Conservation (phyloP, 495 filamentous ascomycete genomes). For the Neurospora sublineolata region DNA sequence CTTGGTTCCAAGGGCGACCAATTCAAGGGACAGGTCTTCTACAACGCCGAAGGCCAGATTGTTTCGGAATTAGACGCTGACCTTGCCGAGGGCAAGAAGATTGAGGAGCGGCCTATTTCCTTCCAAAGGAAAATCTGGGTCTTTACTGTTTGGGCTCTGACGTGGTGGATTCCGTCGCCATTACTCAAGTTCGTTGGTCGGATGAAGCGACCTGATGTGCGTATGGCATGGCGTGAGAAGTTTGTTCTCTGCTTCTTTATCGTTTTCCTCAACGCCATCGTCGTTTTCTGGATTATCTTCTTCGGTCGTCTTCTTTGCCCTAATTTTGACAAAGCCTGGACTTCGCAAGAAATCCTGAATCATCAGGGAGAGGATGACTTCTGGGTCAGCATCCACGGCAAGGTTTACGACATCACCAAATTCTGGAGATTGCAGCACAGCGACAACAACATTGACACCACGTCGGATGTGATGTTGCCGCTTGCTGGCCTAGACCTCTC, state of each 20-base stretch:
- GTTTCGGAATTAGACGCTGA: constrained; percentile 56
- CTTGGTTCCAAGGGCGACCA: constrained; percentile 78
- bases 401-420: constrained; percentile 82
- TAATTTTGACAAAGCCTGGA: constrained; percentile 86
- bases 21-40: constrained; percentile 58
- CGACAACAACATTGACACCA: constrained; percentile 49
- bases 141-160: constrained; percentile 67
- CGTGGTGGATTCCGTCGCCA: constrained; percentile 93
- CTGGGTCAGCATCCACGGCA: constrained; percentile 78
- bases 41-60: constrained; percentile 48
- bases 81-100: constrained; percentile 59
- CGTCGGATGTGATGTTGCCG: constrained; percentile 54
- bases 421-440: constrained; percentile 82
- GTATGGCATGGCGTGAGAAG: constrained; percentile 96
- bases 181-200: constrained; percentile 68
- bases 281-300: constrained; percentile 87
- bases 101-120: constrained; percentile 58
- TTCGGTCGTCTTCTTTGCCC: constrained; percentile 83
- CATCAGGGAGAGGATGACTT: constrained; percentile 68
- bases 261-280: constrained; percentile 64
- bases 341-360: constrained; percentile 52
- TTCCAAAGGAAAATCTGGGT: constrained; percentile 64
- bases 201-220: constrained; percentile 95
- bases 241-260: constrained; percentile 73
- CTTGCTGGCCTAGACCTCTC: constrained; percentile 71